Base-by-base conservation (phyloP, 345 rosid genomes). In the Hibiscus mutabilis region DNA sequence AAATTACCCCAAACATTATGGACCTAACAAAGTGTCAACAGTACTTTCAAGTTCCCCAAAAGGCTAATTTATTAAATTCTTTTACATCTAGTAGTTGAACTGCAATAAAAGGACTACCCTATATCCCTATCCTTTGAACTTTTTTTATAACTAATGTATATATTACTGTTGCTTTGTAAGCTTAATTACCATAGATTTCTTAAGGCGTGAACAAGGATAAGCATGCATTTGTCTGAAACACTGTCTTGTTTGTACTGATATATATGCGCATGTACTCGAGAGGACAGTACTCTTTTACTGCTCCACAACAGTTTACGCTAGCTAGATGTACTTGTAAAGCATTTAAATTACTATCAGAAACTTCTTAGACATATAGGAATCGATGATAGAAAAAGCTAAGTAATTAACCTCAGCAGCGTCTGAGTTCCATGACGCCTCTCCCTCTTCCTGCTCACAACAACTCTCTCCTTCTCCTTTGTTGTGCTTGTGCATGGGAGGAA, bases 401-500 rank as follows among this genome's bases (percentile, higher is more conserved):
- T 42, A 42, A 42, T 37, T 49, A 49, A 49, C 74, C 74, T 60
- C 71, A 58, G 75, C 60, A 35, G 59, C 77, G 68, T 80, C 80
- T 33, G 80, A 67, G 63, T 63, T 77, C 74, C 79, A 75, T 16
- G 60, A 58, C 3, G 51, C 72, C 37, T 71, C 78, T 51, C 75
- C 86, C 31, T 73, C 78, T 68, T 80, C 81, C 61, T 77, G 80
- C 18, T 71, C 79, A 64, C 62, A 72, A 63, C 61, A 72, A 70
- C 75, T 78, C 66, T 73, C 86, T 77, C 78, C 87, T 53, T 70
- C 87, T 77, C 78, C 87, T 74, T 77, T 82, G 81, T 69, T 79
- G 61, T 84, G 86, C 69, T 69, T 79, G 64, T 84, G 86, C 69
- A 78, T 75, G 60, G 86, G 88, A 61, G 99, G 99, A 68, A 86